Evolutionary conservation across 2,329 filamentous ascomycete genomes (phyloP), one percentile per base, ranked within the genome.

Genomic region (Sordariomycetes sp.): DNA sequence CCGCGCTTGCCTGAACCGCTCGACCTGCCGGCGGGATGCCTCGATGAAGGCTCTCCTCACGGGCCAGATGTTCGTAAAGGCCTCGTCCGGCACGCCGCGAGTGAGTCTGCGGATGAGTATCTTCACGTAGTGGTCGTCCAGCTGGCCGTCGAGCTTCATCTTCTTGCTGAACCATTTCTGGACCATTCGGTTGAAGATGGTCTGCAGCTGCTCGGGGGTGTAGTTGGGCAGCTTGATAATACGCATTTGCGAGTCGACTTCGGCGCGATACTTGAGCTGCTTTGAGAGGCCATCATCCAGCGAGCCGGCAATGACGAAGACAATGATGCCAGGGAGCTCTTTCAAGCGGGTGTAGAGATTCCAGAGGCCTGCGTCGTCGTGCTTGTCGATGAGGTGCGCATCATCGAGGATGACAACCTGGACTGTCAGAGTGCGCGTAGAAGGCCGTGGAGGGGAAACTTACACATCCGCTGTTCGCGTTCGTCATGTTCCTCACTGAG

Each of bases 401-500:
- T 53, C 48, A 28, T 53, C 50, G 16, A 53, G 48, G 17, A 50
- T 40, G 12, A 45, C 43, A 35, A 54, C 44, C 48, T 54, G 21
- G 19, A 11, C 34, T 21, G 48, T 21, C n/a, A n/a, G 12, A 41
- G 16, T 33, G 21, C 28, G 10, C 4, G n/a, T 14, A 24, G 8
- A 9, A 10, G 20, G 7, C 28, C 7, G 18, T 25, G 17, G 27
- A 14, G 3, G 19, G 26, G 15, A 6, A 15, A 42, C 48, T 52
- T 48, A 49, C 77, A 2, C 82, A 83, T 3, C 81, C 82, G 0
- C 70, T 75, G 6, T 54, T 48, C 15, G 73, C 35, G 19, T 39
- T 42, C 20, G 43, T 43, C 12, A 39, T 51, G 29, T 35, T 63
- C 5, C 74, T 43, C 15, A 86, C 65, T 0, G 38, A 39, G 14